These are phyloP conservation scores for Phylloporus rhodoxanthus DNA, from an alignment of 768 basidiomycete genomes.

Conservation along the genomic window DNA sequence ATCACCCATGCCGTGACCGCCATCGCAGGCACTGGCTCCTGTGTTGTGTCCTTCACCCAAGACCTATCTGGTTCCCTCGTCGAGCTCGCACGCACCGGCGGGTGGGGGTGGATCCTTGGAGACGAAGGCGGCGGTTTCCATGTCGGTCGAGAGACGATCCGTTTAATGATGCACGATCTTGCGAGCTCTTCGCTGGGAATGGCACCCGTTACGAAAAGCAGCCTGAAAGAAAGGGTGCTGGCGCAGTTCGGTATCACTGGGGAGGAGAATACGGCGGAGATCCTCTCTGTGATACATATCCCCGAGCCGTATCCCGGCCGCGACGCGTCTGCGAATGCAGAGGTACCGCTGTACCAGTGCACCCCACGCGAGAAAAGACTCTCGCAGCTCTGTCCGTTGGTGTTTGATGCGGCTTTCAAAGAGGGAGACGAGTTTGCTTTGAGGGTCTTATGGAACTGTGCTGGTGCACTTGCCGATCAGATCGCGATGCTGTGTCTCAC, in stretches of 20 bases:
- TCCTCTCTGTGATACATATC: constrained; percentile 59
- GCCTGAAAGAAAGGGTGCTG: constrained; percentile 45
- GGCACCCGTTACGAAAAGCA: constrained; percentile 13
- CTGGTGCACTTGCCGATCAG: constrained; percentile 52
- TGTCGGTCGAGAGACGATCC: constrained; percentile 70
- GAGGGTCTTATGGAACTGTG: no score
- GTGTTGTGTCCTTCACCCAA: constrained; percentile 61
- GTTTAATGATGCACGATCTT: constrained; percentile 55
- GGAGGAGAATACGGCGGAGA: constrained; percentile 45
- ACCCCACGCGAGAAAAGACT: no score
- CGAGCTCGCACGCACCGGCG: constrained; percentile 67
- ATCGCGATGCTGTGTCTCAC: constrained; percentile 41
- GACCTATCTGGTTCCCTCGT: constrained; percentile 38
- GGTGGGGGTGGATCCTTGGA: constrained; percentile 82
- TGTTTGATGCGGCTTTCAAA: constrained; percentile 78
- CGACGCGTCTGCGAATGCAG: no score
- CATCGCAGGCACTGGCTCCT: constrained; percentile 80
- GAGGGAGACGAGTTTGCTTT: no score
- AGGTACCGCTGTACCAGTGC: no score
- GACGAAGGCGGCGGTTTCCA: constrained; percentile 83
- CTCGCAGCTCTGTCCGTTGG: constrained; percentile 66
- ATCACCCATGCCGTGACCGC: constrained; percentile 61
- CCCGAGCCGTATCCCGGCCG: no score
- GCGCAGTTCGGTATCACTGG: constrained; percentile 49
- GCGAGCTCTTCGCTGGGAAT: constrained; percentile 43